Percentiles rank a stretch among this genome's conserved stretches.
These are phyloP conservation scores for Coelastrella sp. DNA, from an alignment of 139 green algal species.

Conservation along the genomic window DNA sequence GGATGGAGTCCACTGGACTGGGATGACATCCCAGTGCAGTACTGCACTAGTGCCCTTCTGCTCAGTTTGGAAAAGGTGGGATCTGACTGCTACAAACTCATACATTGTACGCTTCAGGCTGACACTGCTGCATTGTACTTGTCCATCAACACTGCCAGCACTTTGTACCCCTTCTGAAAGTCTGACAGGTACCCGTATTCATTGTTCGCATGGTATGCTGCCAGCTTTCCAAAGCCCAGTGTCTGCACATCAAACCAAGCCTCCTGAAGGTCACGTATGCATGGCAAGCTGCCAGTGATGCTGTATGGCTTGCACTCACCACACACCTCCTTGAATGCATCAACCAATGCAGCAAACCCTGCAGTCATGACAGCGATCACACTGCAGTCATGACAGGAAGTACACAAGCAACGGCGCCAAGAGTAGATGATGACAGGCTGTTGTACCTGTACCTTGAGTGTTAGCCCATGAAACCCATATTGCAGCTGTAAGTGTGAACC, in stretches of 20 bases:
- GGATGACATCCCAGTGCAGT: no score
- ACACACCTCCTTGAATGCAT: constrained; percentile 68
- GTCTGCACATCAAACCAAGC: constrained; percentile 67
- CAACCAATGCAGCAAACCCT: constrained; percentile 70
- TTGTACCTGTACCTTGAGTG: no score
- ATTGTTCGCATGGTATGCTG: constrained; percentile 76
- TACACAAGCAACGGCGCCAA: not conserved
- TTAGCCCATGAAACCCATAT: no score
- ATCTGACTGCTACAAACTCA: no score
- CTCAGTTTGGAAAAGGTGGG: no score
- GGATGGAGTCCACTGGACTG: no score
- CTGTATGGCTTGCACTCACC: constrained; percentile 63
- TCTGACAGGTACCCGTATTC: constrained; percentile 64
- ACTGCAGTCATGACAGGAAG: not conserved
- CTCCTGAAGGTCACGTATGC: constrained; percentile 67
- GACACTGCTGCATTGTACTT: constrained; percentile 33
- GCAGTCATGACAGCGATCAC: not conserved
- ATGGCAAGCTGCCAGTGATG: constrained; percentile 65
- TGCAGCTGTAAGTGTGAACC: no score
- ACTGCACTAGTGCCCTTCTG: no score
- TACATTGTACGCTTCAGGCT: not conserved
- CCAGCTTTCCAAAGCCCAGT: constrained; percentile 81
- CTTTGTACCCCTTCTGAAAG: constrained; percentile 60
- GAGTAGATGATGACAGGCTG: no score
- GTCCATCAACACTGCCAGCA: constrained; percentile 41